Base-by-base conservation (phyloP, 148 eudicot genomes). In the Rhododendron ovatum region DNA sequence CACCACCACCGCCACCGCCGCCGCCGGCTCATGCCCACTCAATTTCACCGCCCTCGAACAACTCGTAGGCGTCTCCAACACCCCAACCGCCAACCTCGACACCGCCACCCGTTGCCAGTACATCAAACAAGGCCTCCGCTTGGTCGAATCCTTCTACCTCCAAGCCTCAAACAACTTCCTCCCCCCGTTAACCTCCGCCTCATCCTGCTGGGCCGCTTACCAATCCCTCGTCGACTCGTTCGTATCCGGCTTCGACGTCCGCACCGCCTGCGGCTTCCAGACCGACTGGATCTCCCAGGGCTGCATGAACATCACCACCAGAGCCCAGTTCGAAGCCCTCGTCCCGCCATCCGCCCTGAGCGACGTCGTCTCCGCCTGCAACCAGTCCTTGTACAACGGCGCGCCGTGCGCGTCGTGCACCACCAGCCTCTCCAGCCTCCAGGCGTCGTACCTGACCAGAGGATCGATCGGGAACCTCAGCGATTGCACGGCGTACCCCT, bases 281-380 rank as follows among this genome's bases (percentile, higher is more conserved):
- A 88, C 94, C 4, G 39, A 78, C 20, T 93, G 93, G 93, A 89
- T 95, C 65, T 87, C 96, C 6, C 85, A 89, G 51, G 94, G 95
- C 0, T 95, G 98, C 80, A 90, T 91, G 94, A 95, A 95, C 91
- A 90, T 95, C 88, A 91, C 94, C 7, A 93, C 96, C 47, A 86
- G 85, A 1, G 41, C 88, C 4, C 86, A 93, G 35, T 95, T 93
- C 84, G 92, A 94, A 47, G 2, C n/a, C 24, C 20, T 48, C 18
- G 91, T 94, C 0, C 88, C 91, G 7, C 15, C 18, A 28, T 18
- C 87, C 2, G 86, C 83, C 0, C 11, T 90, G 0, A 74, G 83
- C 73, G 88, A 81, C 71, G 90, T 89, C 81, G 90, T 86, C 45
- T 47, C 86, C 9, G 88, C 89, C 14, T 95, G 98, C 30, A 93